phyloP scores from a whole-genome alignment of 2,329 filamentous ascomycete species.

The Microascus cirrosus region DNA sequence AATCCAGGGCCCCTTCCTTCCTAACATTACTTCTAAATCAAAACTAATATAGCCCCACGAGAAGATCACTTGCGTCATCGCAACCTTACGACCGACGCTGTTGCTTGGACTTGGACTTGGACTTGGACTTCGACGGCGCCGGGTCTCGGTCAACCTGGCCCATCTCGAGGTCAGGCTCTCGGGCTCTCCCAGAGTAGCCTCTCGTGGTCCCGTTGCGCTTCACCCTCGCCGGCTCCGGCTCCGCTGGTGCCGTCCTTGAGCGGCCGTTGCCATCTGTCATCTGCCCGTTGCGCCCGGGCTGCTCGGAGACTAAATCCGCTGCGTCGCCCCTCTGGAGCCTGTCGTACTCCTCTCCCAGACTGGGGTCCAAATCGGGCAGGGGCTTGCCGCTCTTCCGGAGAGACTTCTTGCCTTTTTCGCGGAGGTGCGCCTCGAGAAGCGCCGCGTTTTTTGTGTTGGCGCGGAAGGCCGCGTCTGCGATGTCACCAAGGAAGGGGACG shows the following conservation, averaged over 20 bases:
- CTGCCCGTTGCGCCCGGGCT: slow-evolving; percentile 7
- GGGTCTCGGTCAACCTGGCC: not conserved
- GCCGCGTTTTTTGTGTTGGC: slow-evolving; percentile 69
- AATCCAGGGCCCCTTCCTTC: not conserved
- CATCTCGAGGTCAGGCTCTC: slow-evolving; percentile 7
- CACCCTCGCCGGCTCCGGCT: slow-evolving; percentile 5
- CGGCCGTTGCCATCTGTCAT: slow-evolving; percentile 7
- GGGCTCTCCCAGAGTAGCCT: slow-evolving; percentile 8
- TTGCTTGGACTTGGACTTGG: not conserved
- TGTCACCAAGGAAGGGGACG: slow-evolving; percentile 65
- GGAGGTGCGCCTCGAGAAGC: slow-evolving; percentile 55
- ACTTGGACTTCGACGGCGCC: not conserved
- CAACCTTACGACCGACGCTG: not conserved
- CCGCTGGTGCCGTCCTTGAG: slow-evolving; percentile 3
- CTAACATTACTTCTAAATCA: not conserved
- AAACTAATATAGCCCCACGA: not conserved
- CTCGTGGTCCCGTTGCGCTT: slow-evolving; percentile 1
- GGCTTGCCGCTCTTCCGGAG: slow-evolving; percentile 33
- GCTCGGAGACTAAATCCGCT: slow-evolving; percentile 7
- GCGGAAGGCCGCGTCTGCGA: slow-evolving; percentile 61
- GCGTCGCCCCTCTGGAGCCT: slow-evolving; percentile 12
- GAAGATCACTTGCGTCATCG: not conserved
- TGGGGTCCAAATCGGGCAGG: slow-evolving; percentile 36
- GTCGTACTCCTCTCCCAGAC: slow-evolving; percentile 40
- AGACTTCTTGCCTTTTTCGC: slow-evolving; percentile 53